Base-by-base conservation (phyloP, 2,329 filamentous ascomycete species). In the Epichloe typhina region DNA sequence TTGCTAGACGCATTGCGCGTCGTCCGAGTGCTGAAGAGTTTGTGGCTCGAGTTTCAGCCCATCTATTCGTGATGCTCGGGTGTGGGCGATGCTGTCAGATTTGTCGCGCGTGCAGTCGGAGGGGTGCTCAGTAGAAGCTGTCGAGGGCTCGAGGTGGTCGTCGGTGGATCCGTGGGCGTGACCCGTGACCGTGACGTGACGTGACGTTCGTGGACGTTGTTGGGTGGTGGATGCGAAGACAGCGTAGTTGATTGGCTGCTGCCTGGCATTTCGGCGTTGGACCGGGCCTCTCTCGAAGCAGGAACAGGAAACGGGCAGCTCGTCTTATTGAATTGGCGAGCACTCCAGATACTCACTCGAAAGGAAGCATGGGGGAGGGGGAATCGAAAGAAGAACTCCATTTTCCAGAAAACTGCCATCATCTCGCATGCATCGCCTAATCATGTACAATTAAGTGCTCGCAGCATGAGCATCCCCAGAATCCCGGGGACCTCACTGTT, bases 401-500 rank as follows among this genome's bases (percentile, higher is more conserved):
- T 31, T n/a, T 15, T 5, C 37, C 37, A 17, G 3, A 39, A 39
- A 39, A 39, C 1, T 31, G 26, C 3, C 4, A 31, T 11, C 26
- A 31, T 31, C 26, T 4, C 26, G 8, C 36, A 38, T 38, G 12
- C 13, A 38, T 38, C 13, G 36, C 36, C 36, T 13, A 8, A 7
- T 5, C 36, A 38, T 13, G 12, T 38, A 38, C 36, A 38, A n/a
- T n/a, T 15, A 4, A 11, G 9, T 11, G 3, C 9, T 31, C 8
- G 26, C 26, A 31, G 26, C 17, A 5, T 45, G 23, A 2, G 23
- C 53, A 31, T 39, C 55, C 17, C 38, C 59, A 19, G 33, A 49
- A 26, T 58, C 59, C 4, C 50, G 3, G 21, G 21, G 19, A 21
- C 63, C 37, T 57, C 59, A 17, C 47, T 55, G 12, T 51, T 50